These are phyloP conservation scores for Glycine soja DNA, from an alignment of 306 rosid species.

Conservation along the genomic window DNA sequence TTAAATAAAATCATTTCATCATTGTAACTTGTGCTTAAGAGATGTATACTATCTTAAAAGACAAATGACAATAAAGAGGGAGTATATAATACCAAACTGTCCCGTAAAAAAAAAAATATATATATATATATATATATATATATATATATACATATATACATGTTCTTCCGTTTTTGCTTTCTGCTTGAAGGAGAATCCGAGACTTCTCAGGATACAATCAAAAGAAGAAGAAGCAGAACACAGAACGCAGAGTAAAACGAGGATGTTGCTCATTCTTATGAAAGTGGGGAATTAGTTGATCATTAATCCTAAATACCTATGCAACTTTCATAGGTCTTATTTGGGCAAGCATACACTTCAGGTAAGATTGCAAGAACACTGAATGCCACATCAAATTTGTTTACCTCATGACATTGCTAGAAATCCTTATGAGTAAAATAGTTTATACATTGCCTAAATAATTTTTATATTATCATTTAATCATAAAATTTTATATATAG, in stretches of 20 bases:
- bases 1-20: background rate
- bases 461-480: background rate
- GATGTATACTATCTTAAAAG: background rate
- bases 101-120: background rate
- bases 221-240: conserved; percentile 70
- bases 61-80: background rate
- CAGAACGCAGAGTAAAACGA: conserved; percentile 52
- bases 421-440: background rate
- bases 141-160: too few relatives aligned
- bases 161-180: conserved; percentile 41
- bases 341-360: conserved; percentile 88
- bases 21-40: background rate
- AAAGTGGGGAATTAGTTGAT: conserved; percentile 81
- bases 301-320: conserved; percentile 83
- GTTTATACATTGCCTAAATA: too few relatives aligned
- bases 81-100: background rate
- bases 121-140: too few relatives aligned
- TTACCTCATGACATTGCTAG: background rate
- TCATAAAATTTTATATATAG: background rate
- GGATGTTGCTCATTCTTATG: conserved; percentile 63
- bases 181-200: conserved; percentile 65
- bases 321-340: conserved; percentile 81
- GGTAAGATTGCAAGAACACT: conserved; percentile 45
- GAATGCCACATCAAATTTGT: conserved; percentile 11
- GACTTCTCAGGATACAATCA: conserved; percentile 56